A percentile compares a stretch with the other conserved stretches of the same genome.
These are phyloP conservation scores for Monosporascus sp. DNA, from an alignment of 2,329 filamentous ascomycete species.

Conservation along the genomic window DNA sequence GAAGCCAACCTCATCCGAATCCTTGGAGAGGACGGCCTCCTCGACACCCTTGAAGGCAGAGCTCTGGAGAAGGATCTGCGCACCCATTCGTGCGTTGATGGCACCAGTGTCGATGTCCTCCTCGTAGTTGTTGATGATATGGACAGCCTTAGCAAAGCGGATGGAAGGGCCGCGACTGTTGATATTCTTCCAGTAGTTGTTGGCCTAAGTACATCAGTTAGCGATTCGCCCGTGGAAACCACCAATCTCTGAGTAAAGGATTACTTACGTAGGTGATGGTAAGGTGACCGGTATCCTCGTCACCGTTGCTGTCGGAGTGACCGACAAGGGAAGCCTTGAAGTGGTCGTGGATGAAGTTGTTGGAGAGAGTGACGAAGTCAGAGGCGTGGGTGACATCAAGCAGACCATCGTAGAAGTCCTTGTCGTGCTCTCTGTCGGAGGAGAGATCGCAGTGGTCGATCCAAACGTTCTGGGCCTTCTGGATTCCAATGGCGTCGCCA, in stretches of 20 bases:
- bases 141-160: slow-evolving; percentile 50
- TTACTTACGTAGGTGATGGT: slow-evolving; percentile 52
- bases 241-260: too few species aligned
- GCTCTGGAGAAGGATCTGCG: slow-evolving; percentile 48
- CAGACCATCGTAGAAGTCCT: slow-evolving; percentile 68
- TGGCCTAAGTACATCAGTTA: slow-evolving; percentile 26
- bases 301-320: slow-evolving; percentile 50
- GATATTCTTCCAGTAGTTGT: slow-evolving; percentile 66
- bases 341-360: slow-evolving; percentile 45
- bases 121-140: slow-evolving; percentile 40
- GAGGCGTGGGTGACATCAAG: slow-evolving; percentile 59
- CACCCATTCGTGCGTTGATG: slow-evolving; percentile 44
- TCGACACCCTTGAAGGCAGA: slow-evolving; percentile 25
- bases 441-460: slow-evolving; percentile 64
- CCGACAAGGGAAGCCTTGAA: slow-evolving; percentile 38
- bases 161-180: slow-evolving; percentile 51
- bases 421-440: slow-evolving; percentile 53
- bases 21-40: slow-evolving; percentile 18
- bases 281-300: slow-evolving; percentile 61
- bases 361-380: slow-evolving; percentile 53
- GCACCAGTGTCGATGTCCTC: slow-evolving; percentile 31
- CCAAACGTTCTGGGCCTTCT: slow-evolving; percentile 57
- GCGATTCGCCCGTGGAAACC: too few species aligned
- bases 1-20: too few species aligned
- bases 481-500: slow-evolving; percentile 57